Evolutionary conservation across 163 green algal species (phyloP).

Genomic region (Scenedesmus sp.): DNA sequence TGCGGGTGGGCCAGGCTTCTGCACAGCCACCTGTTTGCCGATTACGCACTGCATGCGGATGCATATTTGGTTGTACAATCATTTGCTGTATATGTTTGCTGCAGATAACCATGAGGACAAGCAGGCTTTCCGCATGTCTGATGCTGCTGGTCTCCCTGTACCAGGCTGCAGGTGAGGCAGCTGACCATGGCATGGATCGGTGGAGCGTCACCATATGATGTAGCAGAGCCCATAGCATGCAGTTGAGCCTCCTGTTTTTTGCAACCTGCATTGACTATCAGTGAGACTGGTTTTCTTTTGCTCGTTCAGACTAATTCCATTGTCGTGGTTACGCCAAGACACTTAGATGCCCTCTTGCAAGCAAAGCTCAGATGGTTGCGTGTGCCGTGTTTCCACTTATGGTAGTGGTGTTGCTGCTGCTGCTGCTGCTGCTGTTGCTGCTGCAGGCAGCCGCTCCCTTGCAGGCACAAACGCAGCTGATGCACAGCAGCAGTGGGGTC

Average conservation of each 20-base stretch:
- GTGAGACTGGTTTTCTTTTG: too few relatives aligned
- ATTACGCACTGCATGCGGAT: not conserved
- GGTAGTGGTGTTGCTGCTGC: not conserved
- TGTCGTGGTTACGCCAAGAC: too few relatives aligned
- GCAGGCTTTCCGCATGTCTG: not conserved
- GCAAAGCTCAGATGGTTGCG: too few relatives aligned
- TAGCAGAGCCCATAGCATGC: too few relatives aligned
- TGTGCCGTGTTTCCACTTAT: not conserved
- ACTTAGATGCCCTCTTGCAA: too few relatives aligned
- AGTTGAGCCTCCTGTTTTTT: too few relatives aligned
- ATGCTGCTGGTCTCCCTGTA: not conserved
- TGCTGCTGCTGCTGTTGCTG: not conserved
- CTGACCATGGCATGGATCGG: too few relatives aligned
- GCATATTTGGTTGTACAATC: not conserved
- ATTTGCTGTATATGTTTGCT: not conserved
- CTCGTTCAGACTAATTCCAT: too few relatives aligned
- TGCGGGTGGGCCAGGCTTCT: not conserved
- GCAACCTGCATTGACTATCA: too few relatives aligned
- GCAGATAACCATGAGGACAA: not conserved
- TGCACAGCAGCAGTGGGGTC: not conserved
- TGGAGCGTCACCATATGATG: too few relatives aligned
- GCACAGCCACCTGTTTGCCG: not conserved
- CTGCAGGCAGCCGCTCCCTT: not conserved
- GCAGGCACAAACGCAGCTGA: not conserved
- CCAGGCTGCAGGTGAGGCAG: not conserved